phyloP scores from a whole-genome alignment of 441 rosid genomes.

The Hypseocharis bilobata region DNA sequence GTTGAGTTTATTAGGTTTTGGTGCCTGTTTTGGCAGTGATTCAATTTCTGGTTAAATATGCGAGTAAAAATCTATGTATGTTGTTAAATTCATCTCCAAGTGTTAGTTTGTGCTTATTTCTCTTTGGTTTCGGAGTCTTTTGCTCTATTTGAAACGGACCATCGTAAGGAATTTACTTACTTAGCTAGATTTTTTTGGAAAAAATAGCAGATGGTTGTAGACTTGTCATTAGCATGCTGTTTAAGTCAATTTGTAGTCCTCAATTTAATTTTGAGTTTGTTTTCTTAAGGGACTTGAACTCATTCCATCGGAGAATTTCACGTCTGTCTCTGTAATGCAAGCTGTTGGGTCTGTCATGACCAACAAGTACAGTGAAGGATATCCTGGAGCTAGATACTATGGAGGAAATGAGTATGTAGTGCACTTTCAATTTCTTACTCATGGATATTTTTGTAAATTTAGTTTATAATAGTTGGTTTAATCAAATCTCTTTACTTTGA shows the following conservation, averaged over 20 bases:
- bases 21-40: no score
- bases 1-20: neutral
- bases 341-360: constrained; percentile 89
- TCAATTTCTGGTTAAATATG: no score
- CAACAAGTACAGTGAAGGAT: constrained; percentile 93
- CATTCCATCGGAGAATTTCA: constrained; percentile 89
- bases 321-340: constrained; percentile 86
- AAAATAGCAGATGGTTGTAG: no score
- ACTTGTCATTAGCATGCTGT: neutral
- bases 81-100: neutral
- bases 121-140: neutral
- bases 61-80: neutral
- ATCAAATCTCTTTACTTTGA: neutral
- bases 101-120: neutral
- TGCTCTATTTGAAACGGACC: neutral
- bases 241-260: neutral
- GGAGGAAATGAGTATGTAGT: constrained; percentile 81
- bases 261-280: neutral
- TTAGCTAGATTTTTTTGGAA: no score
- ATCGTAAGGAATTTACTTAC: neutral
- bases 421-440: constrained; percentile 12
- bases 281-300: constrained; percentile 64
- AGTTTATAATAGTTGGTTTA: neutral
- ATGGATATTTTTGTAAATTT: neutral
- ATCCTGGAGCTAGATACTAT: constrained; percentile 91